Evolutionary conservation across 2,329 filamentous ascomycete genomes (phyloP), one percentile per base, ranked within the genome.

Genomic region (Lasiodiplodia theobromae): DNA sequence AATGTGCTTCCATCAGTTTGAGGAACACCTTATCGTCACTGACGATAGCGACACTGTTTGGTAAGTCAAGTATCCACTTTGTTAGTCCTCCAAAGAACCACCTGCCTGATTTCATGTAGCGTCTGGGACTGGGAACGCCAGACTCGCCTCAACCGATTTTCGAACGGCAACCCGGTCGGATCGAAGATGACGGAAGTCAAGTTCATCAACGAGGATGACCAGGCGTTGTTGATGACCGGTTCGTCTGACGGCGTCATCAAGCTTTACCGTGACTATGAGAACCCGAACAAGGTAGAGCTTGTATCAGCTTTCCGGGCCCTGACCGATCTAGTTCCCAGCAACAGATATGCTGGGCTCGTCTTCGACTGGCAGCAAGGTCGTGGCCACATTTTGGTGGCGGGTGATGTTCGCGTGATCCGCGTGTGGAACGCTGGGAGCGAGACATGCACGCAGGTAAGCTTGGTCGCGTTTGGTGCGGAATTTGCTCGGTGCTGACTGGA

Each of bases 341-440:
- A 95, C 75, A 91, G 94, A 75, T 97, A 97, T 78, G 94, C 94
- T 1, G 96, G 96, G 25, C 91, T 99, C 81, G 95, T 98, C 31
- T 96, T 98, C 77, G 95, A 99, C 79, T 99, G 96, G 96, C 95
- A 98, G 78, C 96, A 99, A 81, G 94, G 96, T n/a, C 93, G 93
- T 73, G 96, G 96, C 8, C 92, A 93, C 70, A 91, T 97, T 8
- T 86, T 99, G n/a, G 96, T 98, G 38, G 96, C 96, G 12, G 96
- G 96, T 54, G 96, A 99, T 77, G 93, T 97, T 66, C 92, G 96
- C 69, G 92, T 97, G 40, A 97, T 99, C 73, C 88, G 94, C 44
- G 93, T 98, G 40, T 99, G 96, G 96, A 96, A 96, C 76, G 95
- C 95, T 18, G 93, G 93, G 8, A 92, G 93, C 53, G 96, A 99